Base-by-base conservation (phyloP, 2,329 filamentous ascomycete species). In the Plectosphaerella sp. region DNA sequence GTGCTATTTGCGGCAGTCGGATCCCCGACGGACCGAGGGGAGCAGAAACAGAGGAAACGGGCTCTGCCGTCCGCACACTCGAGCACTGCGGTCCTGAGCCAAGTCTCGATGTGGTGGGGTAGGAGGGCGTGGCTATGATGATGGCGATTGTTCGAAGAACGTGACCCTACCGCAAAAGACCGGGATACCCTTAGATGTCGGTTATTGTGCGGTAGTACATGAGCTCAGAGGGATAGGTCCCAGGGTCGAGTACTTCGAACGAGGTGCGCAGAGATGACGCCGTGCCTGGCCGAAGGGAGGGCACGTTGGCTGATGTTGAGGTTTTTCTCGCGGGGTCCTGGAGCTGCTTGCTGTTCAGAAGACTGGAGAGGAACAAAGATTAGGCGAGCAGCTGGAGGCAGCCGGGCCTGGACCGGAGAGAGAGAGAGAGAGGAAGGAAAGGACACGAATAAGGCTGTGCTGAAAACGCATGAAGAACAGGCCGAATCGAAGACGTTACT, bases 401-500 rank as follows among this genome's bases (percentile, higher is more conserved):
- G 55, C 45, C 54, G 49, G 52, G 49, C n/a, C 41, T 43, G 41
- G 18, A 22, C 50, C 52, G 59, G 45, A 54, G 51, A 52, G 45
- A 33, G 28, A 9, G 51, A 54, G 45, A 22, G 22, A 22, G 22
- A 22, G 51, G 37, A 39, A 43, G 37, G n/a, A 5, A 24, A 48
- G 10, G 53, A 54, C 25, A 52, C 46, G 53, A 61, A 57, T 54
- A 62, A 60, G 62, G 62, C 62, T 64, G 59, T 67, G 64, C 58
- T 58, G 55, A 54, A 52, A 58, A 58, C 60, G 63, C 64, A 67
- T 67, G 55, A 65, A 63, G 52, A 52, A 59, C 60, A 55, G 57
- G 56, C 50, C 57, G 60, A 57, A 62, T 58, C 64, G 59, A 64
- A 64, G 61, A 62, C 59, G 52, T 54, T 58, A 59, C 59, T 55